Conservation (phyloP, 2,329 filamentous ascomycete genomes). For the Tolypocladium inflatum region DNA sequence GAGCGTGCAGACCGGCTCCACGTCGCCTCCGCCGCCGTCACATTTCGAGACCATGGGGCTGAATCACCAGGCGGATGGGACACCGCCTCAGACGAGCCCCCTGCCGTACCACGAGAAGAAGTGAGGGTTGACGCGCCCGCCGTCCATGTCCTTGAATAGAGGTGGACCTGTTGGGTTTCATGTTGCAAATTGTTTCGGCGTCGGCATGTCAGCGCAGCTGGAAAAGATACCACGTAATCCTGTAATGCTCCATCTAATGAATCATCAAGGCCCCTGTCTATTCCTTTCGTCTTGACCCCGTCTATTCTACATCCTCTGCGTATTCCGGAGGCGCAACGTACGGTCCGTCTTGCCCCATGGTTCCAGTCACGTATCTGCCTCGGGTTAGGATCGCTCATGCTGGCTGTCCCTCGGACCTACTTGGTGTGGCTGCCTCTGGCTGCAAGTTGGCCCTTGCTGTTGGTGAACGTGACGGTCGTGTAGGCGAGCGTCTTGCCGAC, state of each 20-base stretch:
- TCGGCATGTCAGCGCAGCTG: neutral
- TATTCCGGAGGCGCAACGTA: slow-evolving; percentile 26
- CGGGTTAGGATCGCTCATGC: slow-evolving; percentile 2
- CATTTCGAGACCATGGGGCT: slow-evolving; percentile 19
- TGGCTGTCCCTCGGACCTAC: slow-evolving; percentile 24
- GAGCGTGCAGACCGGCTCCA: neutral
- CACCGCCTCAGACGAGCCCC: slow-evolving; percentile 6
- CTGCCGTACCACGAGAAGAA: slow-evolving; percentile 15
- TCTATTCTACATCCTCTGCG: slow-evolving; percentile 23
- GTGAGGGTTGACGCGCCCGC: neutral
- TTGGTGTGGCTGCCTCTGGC: slow-evolving; percentile 59
- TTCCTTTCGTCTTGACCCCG: neutral
- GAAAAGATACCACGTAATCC: neutral
- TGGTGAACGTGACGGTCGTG: slow-evolving; percentile 50
- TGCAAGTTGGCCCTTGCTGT: slow-evolving; percentile 47
- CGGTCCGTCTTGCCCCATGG: slow-evolving; percentile 23
- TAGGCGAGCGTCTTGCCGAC: slow-evolving; percentile 57
- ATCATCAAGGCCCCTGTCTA: neutral
- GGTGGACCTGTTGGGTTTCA: neutral
- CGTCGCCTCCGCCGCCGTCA: slow-evolving; percentile 10
- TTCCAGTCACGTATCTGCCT: slow-evolving; percentile 31
- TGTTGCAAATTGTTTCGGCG: neutral
- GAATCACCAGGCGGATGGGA: slow-evolving; percentile 21
- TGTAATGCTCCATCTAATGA: neutral
- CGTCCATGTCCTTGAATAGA: no score